Base-by-base conservation (phyloP, 1,284 basidiomycete species). In the Ustilago shanxiensis region DNA sequence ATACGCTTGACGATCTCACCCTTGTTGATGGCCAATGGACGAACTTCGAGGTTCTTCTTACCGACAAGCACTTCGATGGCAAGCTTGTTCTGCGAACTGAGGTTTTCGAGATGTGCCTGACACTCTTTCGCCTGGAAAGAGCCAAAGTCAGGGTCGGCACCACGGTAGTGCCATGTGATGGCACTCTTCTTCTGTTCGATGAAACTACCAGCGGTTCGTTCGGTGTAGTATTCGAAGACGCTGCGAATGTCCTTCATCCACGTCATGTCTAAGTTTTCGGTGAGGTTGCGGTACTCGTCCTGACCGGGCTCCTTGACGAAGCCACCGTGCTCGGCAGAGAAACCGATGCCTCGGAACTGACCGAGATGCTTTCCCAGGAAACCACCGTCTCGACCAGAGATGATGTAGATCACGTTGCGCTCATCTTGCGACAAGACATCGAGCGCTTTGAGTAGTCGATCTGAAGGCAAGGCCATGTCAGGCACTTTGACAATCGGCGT, bases 31-130 rank as follows among this genome's bases (percentile, higher is more conserved):
- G 95, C 95, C 62, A 93, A 89, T 39, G 95, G 96, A 66, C 96
- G 91, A 26, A 98, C 95, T 88, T 99, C 96, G 59, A 99, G 89
- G 87, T 98, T 98, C 91, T 98, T 98, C 89, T 98, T 98, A 37
- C 96, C 96, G 22, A 88, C 86, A 26, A 88, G 75, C 47, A 83
- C 86, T 66, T 87, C 85, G 62, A 87, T 85, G 10, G 86, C 76
- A 33, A 85, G 57, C n/a, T 81, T 80, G 64, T 82, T 79, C 44
- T 79, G 75, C 53, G 87, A 66, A 1, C 76, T 76, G 18, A 86
- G 95, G 87, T 95, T 95, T 89, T 98, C 95, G 60, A 99, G 88
- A 73, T 98, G 88, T 85, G 98, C 95, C 85, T 98, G 94, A 86
- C 95, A 97, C 87, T 99, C 96, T 83, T 95, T 91, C 87, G 83